Base-by-base conservation (phyloP, 805 yeast genomes). In the Starmerella asiatica region DNA sequence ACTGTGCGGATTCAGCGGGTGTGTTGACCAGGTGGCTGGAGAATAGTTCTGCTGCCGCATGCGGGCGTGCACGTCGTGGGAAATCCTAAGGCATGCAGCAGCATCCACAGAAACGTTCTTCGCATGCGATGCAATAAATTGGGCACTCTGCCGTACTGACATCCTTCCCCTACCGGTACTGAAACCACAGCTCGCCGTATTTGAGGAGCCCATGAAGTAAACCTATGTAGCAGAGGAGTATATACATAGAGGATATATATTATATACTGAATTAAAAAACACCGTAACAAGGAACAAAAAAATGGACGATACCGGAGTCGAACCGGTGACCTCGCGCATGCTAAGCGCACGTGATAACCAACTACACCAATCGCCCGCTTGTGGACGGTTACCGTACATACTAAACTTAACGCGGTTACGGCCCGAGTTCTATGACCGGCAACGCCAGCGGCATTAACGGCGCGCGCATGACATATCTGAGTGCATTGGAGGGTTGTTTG, bases 11-110 rank as follows among this genome's bases (percentile, higher is more conserved):
- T 62, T 61, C 34, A 63, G 48, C 20, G 44, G 48, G 37, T 64
- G 64, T 18, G 42, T 34, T n/a, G 61, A 48, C 68, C 69, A 64
- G 3, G 59, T 53, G 2, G 49, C 53, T 8, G 60, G 52, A 6
- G 61, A 51, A 42, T 61, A 63, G 7, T 50, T 34, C 21, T 47
- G 45, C 3, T 29, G 38, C 26, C 36, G 38, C 62, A 65, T 60
- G 16, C 45, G 49, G 17, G 26, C 28, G 24, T 42, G 39, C 4
- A 64, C 50, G 23, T 46, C 33, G 2, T 23, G 36, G 1, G 67
- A 66, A 2, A 60, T 60, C 2, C n/a, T 11, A 12, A 16, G n/a
- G 42, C 68, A 63, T 9, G 46, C 50, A 1, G 28, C 42, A 1
- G 21, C 32, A 26, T 51, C 37, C 2, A 65, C 60, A 19, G 21